These are phyloP conservation scores for Pyracantha coccinea DNA, from an alignment of 331 rosid genomes.

Conservation along the genomic window DNA sequence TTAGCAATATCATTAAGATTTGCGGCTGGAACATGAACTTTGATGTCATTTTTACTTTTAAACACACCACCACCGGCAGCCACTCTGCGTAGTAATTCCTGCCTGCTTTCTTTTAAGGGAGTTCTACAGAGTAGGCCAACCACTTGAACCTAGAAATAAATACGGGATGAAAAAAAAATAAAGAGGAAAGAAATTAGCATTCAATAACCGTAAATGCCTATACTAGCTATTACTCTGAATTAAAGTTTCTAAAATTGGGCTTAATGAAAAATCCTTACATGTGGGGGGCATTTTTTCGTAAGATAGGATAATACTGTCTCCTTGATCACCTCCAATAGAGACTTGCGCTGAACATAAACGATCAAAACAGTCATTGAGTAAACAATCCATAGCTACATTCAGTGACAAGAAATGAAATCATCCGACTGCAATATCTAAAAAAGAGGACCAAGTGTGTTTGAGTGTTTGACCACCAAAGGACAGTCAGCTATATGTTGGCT, in stretches of 20 bases:
- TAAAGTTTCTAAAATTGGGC: background rate
- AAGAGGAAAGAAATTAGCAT: background rate
- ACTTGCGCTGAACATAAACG: constrained; percentile 52
- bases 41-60: constrained; percentile 49
- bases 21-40: constrained; percentile 81
- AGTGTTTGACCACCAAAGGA: background rate
- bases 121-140: constrained; percentile 89
- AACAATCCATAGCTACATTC: background rate
- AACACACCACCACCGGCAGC: constrained; percentile 92
- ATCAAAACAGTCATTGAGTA: constrained; percentile 4
- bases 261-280: constrained; percentile 47
- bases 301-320: constrained; percentile 89
- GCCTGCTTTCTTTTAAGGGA: constrained; percentile 80
- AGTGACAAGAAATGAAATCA: constrained; percentile 3
- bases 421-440: background rate
- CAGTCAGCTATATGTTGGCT: background rate
- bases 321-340: constrained; percentile 83
- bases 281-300: constrained; percentile 82
- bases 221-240: background rate
- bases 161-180: background rate
- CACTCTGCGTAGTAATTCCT: constrained; percentile 79
- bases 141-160: constrained; percentile 68
- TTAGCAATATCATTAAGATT: constrained; percentile 90
- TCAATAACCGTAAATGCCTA: background rate
- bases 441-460: background rate